Conservation (phyloP, 352 stramenopile species). For the Globisporangium carolinianum region DNA sequence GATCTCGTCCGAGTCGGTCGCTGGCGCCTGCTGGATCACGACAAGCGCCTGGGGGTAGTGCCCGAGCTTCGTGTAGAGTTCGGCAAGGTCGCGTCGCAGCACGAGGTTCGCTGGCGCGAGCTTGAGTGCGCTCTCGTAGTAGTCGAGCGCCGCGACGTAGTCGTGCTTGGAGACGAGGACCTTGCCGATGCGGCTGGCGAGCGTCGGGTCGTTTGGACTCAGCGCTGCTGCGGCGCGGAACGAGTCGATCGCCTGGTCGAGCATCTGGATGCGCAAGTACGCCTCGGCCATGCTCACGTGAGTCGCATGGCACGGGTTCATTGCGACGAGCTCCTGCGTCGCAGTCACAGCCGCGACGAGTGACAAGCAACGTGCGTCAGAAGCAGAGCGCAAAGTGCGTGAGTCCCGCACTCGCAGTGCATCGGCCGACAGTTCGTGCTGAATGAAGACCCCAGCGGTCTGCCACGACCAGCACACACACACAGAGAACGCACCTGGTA, state of each 20-base stretch:
- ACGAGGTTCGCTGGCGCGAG: constrained; percentile 65
- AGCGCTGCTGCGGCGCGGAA: constrained; percentile 56
- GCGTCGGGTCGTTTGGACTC: constrained; percentile 57
- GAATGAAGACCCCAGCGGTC: too few relatives aligned
- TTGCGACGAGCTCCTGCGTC: constrained; percentile 66
- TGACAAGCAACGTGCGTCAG: not conserved
- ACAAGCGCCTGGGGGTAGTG: constrained; percentile 81
- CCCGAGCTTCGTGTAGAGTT: constrained; percentile 84
- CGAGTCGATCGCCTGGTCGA: constrained; percentile 81
- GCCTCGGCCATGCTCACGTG: constrained; percentile 89
- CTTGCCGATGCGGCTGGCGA: constrained; percentile 85
- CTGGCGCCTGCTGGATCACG: constrained; percentile 68
- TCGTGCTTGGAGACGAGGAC: constrained; percentile 92
- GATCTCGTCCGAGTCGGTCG: constrained; percentile 61
- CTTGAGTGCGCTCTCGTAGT: constrained; percentile 89
- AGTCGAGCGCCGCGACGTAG: constrained; percentile 90
- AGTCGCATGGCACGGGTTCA: constrained; percentile 59
- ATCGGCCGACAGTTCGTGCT: too few relatives aligned
- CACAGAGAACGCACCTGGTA: constrained; percentile 42
- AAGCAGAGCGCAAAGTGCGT: too few relatives aligned
- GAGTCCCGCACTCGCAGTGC: too few relatives aligned
- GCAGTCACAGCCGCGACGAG: not conserved
- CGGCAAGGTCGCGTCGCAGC: constrained; percentile 86
- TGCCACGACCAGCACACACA: too few relatives aligned
- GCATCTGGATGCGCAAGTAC: constrained; percentile 89